phyloP scores from a whole-genome alignment of 257 asterid genomes.

The Nicotiana knightiana region DNA sequence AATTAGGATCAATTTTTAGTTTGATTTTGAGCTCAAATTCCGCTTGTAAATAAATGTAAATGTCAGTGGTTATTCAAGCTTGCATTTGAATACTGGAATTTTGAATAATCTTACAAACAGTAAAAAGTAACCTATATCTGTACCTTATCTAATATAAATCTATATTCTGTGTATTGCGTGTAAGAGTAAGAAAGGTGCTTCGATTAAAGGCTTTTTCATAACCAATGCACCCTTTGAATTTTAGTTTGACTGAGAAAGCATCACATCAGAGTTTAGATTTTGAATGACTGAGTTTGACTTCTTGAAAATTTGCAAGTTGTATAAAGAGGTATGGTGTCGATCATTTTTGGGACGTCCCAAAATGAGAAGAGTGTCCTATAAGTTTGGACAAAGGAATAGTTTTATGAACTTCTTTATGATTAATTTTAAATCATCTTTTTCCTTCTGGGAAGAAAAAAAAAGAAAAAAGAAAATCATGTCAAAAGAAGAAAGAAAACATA shows the following conservation, averaged over 20 bases:
- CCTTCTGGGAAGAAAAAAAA: neutral
- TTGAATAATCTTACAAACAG: neutral
- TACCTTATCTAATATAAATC: neutral
- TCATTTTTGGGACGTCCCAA: neutral
- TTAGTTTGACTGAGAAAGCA: neutral
- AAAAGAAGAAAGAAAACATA: neutral
- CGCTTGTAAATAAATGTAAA: slow-evolving; percentile 2
- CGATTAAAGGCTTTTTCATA: neutral
- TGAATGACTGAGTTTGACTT: neutral
- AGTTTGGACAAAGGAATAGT: neutral
- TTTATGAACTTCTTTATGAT: neutral
- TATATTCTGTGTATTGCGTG: neutral
- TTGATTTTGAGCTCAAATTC: neutral
- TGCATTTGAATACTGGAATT: neutral
- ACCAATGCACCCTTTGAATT: neutral
- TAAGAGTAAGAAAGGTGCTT: neutral
- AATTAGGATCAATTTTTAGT: neutral
- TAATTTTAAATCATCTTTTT: neutral
- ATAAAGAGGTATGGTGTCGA: neutral
- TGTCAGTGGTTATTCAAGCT: slow-evolving; percentile 1
- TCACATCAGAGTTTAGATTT: neutral
- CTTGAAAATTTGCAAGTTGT: neutral
- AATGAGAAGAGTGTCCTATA: neutral
- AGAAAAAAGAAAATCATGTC: neutral
- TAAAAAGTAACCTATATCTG: neutral